These are phyloP conservation scores for Paragyromitra xinjiangensis DNA, from an alignment of 495 filamentous ascomycete species.

Conservation along the genomic window DNA sequence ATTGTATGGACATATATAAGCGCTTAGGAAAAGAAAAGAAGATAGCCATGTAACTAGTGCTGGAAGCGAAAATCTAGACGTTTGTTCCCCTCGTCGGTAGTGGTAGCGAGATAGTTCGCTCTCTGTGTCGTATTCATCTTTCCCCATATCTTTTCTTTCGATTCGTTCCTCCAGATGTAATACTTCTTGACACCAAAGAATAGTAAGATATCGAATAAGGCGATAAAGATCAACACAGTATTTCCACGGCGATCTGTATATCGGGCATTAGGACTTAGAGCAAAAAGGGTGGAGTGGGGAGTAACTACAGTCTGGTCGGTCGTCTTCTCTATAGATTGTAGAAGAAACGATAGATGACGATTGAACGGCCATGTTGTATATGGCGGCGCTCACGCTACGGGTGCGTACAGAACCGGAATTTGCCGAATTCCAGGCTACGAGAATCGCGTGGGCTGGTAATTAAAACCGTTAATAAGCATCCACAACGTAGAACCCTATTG, in stretches of 20 bases:
- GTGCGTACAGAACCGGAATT: constrained; percentile 76
- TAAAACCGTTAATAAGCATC: neutral
- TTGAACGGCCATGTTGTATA: constrained; percentile 83
- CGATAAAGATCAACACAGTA: constrained; percentile 68
- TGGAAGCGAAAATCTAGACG: constrained; percentile 67
- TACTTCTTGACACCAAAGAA: constrained; percentile 69
- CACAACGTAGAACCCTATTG: neutral
- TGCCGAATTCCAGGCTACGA: constrained; percentile 72
- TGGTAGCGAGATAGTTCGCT: constrained; percentile 70
- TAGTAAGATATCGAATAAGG: constrained; percentile 65
- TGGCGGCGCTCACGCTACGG: constrained; percentile 68
- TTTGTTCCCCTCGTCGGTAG: constrained; percentile 75
- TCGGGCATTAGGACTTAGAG: neutral
- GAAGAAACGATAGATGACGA: constrained; percentile 64
- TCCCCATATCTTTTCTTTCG: constrained; percentile 49
- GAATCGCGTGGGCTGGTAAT: constrained; percentile 64
- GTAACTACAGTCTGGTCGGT: constrained; percentile 59
- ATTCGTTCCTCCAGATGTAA: constrained; percentile 69
- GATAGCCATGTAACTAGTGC: constrained; percentile 29
- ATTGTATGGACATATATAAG: neutral
- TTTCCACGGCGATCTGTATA: constrained; percentile 72
- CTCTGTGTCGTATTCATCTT: constrained; percentile 69
- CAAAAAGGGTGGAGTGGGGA: neutral
- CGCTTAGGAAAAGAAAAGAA: neutral
- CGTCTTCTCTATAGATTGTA: constrained; percentile 43